Evolutionary conservation across 352 stramenopile species (phyloP).

Genomic region (Phytophthora aleatoria): DNA sequence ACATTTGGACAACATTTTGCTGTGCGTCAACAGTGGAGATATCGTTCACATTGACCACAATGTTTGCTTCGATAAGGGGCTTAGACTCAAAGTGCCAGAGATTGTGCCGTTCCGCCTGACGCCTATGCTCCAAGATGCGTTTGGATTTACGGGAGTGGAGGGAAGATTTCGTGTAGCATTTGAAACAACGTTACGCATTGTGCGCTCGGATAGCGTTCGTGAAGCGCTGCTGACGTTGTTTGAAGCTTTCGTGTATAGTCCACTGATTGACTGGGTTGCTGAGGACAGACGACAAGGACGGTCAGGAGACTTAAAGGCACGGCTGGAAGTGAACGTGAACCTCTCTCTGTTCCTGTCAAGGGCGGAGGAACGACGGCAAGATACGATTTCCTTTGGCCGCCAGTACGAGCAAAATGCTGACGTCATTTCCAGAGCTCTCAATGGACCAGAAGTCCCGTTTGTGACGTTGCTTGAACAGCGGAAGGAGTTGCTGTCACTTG

Average conservation of each 20-base stretch:
- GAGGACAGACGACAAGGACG: conserved; percentile 45
- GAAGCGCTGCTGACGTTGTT: conserved; percentile 78
- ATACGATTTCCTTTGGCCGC: conserved; percentile 54
- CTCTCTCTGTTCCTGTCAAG: conserved; percentile 85
- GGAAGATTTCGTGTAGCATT: conserved; percentile 75
- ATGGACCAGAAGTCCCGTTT: conserved; percentile 26
- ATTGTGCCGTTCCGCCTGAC: conserved; percentile 92
- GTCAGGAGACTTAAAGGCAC: conserved; percentile 60
- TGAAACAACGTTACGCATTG: conserved; percentile 73
- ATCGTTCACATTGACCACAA: conserved; percentile 94
- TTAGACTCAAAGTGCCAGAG: conserved; percentile 88
- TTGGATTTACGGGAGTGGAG: conserved; percentile 80
- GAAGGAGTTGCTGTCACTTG: conserved; percentile 25
- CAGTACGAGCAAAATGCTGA: conserved; percentile 37
- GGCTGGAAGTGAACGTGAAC: conserved; percentile 85
- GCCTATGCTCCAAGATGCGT: conserved; percentile 71
- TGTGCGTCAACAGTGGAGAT: conserved; percentile 78
- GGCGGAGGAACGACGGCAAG: conserved; percentile 74
- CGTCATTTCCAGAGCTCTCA: conserved; percentile 23
- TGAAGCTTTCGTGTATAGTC: conserved; percentile 89
- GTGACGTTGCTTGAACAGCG: conserved; percentile 23
- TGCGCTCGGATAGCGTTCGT: conserved; percentile 62
- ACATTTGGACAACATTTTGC: conserved; percentile 92
- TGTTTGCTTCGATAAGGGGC: conserved; percentile 91
- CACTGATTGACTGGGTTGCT: conserved; percentile 75